phyloP scores from a whole-genome alignment of 2,329 filamentous ascomycete genomes.

The Trichoderma sp. region DNA sequence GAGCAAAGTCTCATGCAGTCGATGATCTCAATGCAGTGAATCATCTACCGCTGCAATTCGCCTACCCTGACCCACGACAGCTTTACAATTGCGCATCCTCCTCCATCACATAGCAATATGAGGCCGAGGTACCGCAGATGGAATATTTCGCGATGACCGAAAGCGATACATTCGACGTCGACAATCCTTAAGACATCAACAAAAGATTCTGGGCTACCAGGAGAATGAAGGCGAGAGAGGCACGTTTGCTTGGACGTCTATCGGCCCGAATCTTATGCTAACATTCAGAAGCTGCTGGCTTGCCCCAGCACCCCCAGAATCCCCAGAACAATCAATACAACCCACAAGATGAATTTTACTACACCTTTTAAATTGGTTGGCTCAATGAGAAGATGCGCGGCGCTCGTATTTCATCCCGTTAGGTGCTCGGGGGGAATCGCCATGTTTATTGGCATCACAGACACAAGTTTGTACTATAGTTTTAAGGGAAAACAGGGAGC shows the following conservation, averaged over 20 bases:
- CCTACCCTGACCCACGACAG: conserved; percentile 19
- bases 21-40: conserved; percentile 21
- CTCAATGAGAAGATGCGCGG: neutral
- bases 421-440: neutral
- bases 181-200: conserved; percentile 26
- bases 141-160: conserved; percentile 22
- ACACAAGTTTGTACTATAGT: neutral
- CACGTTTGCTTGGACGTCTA: neutral
- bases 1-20: conserved; percentile 20
- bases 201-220: conserved; percentile 22
- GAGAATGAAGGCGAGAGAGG: conserved; percentile 23
- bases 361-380: neutral
- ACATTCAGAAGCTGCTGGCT: neutral
- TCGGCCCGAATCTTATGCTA: neutral
- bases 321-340: neutral
- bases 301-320: too few species aligned
- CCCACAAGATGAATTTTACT: neutral
- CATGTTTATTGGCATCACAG: neutral
- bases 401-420: neutral
- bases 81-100: conserved; percentile 20
- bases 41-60: conserved; percentile 21
- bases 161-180: conserved; percentile 25
- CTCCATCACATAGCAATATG: conserved; percentile 7
- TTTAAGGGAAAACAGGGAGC: neutral
- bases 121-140: conserved; percentile 17